Evolutionary conservation across 768 basidiomycete species (phyloP).

Genomic region (Boletellus emodensis): DNA sequence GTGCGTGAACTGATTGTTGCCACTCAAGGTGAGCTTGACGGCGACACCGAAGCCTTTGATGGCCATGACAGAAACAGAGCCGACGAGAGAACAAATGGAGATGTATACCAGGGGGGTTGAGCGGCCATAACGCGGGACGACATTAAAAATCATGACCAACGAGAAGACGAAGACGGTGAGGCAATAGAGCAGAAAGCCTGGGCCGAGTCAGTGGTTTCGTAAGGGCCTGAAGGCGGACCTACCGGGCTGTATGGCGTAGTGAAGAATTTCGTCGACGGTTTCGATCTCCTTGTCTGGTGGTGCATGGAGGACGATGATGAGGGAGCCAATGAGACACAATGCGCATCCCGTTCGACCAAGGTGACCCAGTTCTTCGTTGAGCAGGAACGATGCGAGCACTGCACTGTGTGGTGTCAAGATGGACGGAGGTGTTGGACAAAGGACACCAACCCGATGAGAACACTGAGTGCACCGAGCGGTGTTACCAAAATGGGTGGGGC

Average conservation of each 20-base stretch:
- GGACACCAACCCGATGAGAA: conserved; percentile 81
- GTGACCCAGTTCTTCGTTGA: conserved; percentile 92
- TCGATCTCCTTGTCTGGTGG: conserved; percentile 91
- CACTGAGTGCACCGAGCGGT: conserved; percentile 93
- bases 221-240: conserved; percentile 17
- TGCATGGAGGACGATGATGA: conserved; percentile 94
- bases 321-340: conserved; percentile 77
- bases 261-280: conserved; percentile 90
- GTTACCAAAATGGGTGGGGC: conserved; percentile 98
- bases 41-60: conserved; percentile 98
- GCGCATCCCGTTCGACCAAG: conserved; percentile 86
- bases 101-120: conserved; percentile 89
- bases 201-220: conserved; percentile 7
- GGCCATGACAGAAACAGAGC: conserved; percentile 97
- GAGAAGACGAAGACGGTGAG: conserved; percentile 79
- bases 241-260: conserved; percentile 94
- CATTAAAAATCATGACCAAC: conserved; percentile 79
- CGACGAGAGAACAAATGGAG: conserved; percentile 94
- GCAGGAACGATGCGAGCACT: conserved; percentile 86
- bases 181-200: conserved; percentile 91
- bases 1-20: conserved; percentile 93
- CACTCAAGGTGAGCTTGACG: conserved; percentile 87
- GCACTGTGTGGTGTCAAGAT: conserved; percentile 51
- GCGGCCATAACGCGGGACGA: conserved; percentile 83
- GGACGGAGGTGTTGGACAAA: background rate